A percentile compares a stretch with the other conserved stretches of the same genome.
phyloP scores from a whole-genome alignment of 768 basidiomycete genomes.

The Boletus subparvulus region DNA sequence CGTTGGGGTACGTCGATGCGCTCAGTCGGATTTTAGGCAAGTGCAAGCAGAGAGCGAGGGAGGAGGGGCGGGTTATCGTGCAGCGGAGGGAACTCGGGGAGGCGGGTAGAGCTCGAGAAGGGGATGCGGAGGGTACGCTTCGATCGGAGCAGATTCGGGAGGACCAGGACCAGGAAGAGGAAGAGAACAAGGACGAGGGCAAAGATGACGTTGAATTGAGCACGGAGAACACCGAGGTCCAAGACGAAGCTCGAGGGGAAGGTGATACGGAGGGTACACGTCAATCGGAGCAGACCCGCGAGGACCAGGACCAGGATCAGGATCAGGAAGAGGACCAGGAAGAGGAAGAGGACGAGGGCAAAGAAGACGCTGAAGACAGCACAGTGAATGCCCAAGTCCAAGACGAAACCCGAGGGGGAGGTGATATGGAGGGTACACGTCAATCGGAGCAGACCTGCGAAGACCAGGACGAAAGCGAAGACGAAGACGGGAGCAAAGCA shows the following conservation, averaged over 20 bases:
- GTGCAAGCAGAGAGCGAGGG: conserved; percentile 55
- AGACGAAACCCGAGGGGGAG: not conserved
- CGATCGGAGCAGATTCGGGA: conserved; percentile 1
- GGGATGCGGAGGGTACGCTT: not conserved
- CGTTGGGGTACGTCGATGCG: conserved; percentile 77
- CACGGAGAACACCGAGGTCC: too few species aligned
- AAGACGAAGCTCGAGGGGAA: not conserved
- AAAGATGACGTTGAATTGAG: too few species aligned
- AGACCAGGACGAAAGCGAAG: not conserved
- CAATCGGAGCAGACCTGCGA: conserved; percentile 1
- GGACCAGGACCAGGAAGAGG: conserved; percentile 24
- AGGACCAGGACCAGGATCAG: conserved; percentile 24
- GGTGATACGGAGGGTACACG: not conserved
- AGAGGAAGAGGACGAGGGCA: too few species aligned
- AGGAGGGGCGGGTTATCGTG: conserved; percentile 20
- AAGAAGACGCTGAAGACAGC: too few species aligned
- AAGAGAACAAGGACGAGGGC: too few species aligned
- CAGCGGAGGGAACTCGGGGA: conserved; percentile 8
- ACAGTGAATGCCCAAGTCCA: too few species aligned
- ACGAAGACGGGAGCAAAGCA: not conserved
- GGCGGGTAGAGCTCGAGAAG: not conserved
- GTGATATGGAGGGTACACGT: not conserved
- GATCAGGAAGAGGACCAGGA: conserved; percentile 6
- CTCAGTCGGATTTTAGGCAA: conserved; percentile 59
- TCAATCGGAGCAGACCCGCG: conserved; percentile 1